Evolutionary conservation across 495 filamentous ascomycete species (phyloP).

Genomic region (Polyplosphaeria fusca): DNA sequence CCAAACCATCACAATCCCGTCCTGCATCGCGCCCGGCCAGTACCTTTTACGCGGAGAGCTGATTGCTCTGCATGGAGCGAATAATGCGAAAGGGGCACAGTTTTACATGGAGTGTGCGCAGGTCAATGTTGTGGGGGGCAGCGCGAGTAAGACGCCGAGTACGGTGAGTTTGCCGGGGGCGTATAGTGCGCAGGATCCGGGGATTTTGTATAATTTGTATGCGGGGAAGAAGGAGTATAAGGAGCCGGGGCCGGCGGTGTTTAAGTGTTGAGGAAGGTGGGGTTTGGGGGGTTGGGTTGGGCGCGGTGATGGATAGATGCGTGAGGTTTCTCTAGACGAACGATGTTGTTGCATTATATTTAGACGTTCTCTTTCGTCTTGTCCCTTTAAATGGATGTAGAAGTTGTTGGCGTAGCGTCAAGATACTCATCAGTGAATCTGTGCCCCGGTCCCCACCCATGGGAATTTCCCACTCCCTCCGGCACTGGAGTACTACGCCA

Average conservation of each 20-base stretch:
- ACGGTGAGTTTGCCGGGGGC: conserved; percentile 27
- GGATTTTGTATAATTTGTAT: conserved; percentile 24
- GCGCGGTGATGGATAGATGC: too few species aligned
- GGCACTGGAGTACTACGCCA: too few species aligned
- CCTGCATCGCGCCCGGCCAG: conserved; percentile 47
- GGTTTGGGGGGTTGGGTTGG: too few species aligned
- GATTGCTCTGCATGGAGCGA: conserved; percentile 50
- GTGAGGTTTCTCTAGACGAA: too few species aligned
- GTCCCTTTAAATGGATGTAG: too few species aligned
- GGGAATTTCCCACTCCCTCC: too few species aligned
- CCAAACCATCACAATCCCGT: conserved; percentile 49
- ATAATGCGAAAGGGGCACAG: conserved; percentile 46
- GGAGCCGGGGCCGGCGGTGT: conserved; percentile 20
- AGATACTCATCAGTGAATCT: too few species aligned
- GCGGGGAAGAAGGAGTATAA: conserved; percentile 20
- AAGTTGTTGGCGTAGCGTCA: too few species aligned
- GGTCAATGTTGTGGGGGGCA: conserved; percentile 23
- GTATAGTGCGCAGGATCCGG: conserved; percentile 14
- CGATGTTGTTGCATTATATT: too few species aligned
- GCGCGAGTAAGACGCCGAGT: conserved; percentile 12
- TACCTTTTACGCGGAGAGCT: conserved; percentile 55
- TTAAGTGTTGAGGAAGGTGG: too few species aligned
- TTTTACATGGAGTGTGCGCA: conserved; percentile 44
- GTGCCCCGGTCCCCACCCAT: too few species aligned
- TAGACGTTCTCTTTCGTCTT: too few species aligned